Conservation (phyloP, 2,329 filamentous ascomycete genomes). For the Calonectria pauciramosa region DNA sequence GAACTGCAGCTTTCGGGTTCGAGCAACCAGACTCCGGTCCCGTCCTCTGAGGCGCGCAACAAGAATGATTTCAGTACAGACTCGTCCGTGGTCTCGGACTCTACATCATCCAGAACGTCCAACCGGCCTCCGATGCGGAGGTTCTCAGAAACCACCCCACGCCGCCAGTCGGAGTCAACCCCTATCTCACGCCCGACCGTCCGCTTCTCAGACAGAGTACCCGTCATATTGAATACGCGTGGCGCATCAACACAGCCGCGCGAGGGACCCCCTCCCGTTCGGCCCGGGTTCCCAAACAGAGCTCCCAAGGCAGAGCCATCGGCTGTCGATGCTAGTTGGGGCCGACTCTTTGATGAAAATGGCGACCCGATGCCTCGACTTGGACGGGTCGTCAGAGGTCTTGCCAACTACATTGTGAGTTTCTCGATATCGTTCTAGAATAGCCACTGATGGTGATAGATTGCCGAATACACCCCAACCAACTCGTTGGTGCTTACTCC, state of each 20-base stretch:
- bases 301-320: slow-evolving; percentile 31
- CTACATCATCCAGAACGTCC: slow-evolving; percentile 31
- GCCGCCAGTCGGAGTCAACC: slow-evolving; percentile 19
- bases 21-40: background rate
- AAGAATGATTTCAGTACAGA: slow-evolving; percentile 24
- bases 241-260: slow-evolving; percentile 19
- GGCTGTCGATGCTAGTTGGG: slow-evolving; percentile 81
- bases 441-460: slow-evolving; percentile 39
- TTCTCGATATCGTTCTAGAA: too few relatives aligned
- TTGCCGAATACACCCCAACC: slow-evolving; percentile 48
- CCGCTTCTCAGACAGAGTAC: slow-evolving; percentile 48
- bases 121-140: slow-evolving; percentile 18
- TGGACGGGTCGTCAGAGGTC: slow-evolving; percentile 78
- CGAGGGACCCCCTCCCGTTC: slow-evolving; percentile 12
- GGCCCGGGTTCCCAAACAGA: slow-evolving; percentile 21
- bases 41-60: background rate
- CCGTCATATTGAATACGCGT: slow-evolving; percentile 43
- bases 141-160: slow-evolving; percentile 13
- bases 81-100: slow-evolving; percentile 40
- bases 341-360: slow-evolving; percentile 77
- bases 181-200: slow-evolving; percentile 45
- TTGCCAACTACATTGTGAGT: slow-evolving; percentile 79
- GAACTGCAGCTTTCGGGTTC: slow-evolving; percentile 13
- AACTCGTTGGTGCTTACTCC: slow-evolving; percentile 77
- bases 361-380: slow-evolving; percentile 78